Conservation (phyloP, 352 stramenopile genomes). For the Elongisporangium anandrum region DNA sequence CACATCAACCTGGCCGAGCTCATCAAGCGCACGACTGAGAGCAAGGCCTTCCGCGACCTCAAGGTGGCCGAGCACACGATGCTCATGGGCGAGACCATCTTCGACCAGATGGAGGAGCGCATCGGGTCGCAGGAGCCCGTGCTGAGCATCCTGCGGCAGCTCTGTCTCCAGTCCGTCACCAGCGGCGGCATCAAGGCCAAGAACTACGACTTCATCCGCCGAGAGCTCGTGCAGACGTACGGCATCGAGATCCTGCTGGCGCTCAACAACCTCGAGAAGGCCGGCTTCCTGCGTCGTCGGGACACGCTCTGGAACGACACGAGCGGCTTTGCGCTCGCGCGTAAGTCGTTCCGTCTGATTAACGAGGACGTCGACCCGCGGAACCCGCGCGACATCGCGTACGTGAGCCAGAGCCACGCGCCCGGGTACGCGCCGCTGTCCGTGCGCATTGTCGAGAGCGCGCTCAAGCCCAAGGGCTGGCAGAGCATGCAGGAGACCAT, state of each 20-base stretch:
- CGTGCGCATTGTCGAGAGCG: conserved; percentile 90
- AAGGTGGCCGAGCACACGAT: conserved; percentile 95
- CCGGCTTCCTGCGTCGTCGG: conserved; percentile 85
- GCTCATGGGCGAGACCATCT: conserved; percentile 94
- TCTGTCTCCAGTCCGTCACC: conserved; percentile 94
- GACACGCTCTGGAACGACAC: conserved; percentile 85
- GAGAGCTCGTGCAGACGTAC: conserved; percentile 96
- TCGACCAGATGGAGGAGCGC: conserved; percentile 94
- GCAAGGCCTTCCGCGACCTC: conserved; percentile 90
- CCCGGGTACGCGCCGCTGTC: conserved; percentile 93
- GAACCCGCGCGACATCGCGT: conserved; percentile 93
- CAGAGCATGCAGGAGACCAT: conserved; percentile 75
- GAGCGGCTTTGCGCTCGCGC: conserved; percentile 79
- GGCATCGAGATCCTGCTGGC: conserved; percentile 94
- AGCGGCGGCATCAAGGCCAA: conserved; percentile 92
- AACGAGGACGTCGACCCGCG: conserved; percentile 93
- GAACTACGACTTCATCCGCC: conserved; percentile 92
- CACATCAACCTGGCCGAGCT: conserved; percentile 97
- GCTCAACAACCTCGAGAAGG: conserved; percentile 93
- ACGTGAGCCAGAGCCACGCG: conserved; percentile 77
- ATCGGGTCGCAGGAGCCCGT: conserved; percentile 92
- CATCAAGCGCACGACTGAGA: conserved; percentile 93
- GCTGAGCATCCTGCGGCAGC: conserved; percentile 86
- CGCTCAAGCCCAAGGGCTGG: conserved; percentile 75
- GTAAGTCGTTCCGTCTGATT: conserved; percentile 93